Base-by-base conservation (phyloP, 1,139 yeast genomes). In the Pichia sp. region DNA sequence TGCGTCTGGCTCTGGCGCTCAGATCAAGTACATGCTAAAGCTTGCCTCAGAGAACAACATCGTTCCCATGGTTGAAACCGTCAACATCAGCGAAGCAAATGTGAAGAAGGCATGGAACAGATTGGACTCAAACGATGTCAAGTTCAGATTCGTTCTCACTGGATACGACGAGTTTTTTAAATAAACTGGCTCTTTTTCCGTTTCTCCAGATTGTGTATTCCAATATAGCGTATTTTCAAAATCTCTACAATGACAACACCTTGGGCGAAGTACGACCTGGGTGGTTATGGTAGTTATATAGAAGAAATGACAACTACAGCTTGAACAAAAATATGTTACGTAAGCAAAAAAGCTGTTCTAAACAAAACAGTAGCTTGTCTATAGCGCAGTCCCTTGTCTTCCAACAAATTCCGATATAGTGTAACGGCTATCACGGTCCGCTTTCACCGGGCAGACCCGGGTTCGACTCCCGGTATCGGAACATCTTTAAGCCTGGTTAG, bases 391-490 rank as follows among this genome's bases (percentile, higher is more conserved):
- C n/a, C n/a, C n/a, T n/a, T 23, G 4, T 23, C 26, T 23, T 23
- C 4, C 26, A 23, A 23, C 26, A 23, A 46, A 44, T 10, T 47
- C 84, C 84, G 84, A 79, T 80, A 75, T 80, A 77, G 84, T 80
- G 84, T 80, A 80, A 79, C 82, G 85, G 85, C 82, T 80, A 80
- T 79, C 85, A 80, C 82, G 82, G 84, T 79, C 79, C 84, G 82
- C 84, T 80, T 79, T 80, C 85, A 80, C 85, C 82, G 84, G 79
- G 84, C 83, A 80, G 74, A 80, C 82, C 85, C 82, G 84, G 84
- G 85, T 80, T 80, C 85, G 82, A 80, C 82, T 80, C 85, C 85
- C 84, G 81, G 84, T 76, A 79, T 79, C 84, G 85, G 85, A 81
- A 77, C 48, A 13, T 49, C 16, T n/a, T 42, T 71, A 57, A 31